Evolutionary conservation across 2,329 filamentous ascomycete species (phyloP).

Genomic region (Sporothrix phasma): DNA sequence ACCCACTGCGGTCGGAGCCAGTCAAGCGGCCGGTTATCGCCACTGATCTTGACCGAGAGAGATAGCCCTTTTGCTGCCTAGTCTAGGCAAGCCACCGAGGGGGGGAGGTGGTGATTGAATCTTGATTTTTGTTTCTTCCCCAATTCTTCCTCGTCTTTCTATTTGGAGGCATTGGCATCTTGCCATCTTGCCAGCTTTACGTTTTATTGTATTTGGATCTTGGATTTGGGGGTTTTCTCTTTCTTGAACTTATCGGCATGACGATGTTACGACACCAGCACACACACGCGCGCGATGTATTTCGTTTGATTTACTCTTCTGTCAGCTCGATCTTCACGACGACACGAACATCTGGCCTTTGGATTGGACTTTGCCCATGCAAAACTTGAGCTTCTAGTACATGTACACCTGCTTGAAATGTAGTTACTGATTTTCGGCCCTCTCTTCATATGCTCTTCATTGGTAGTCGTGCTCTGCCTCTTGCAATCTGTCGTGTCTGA

Average conservation of each 20-base stretch:
- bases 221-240: not conserved
- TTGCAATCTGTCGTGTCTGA: not conserved
- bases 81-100: not conserved
- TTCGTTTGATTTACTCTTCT: not conserved
- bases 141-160: not conserved
- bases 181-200: not conserved
- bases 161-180: not conserved
- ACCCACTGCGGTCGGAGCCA: conserved; percentile 32
- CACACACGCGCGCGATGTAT: not conserved
- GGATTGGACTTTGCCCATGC: not conserved
- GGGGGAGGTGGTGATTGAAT: not conserved
- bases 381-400: not conserved
- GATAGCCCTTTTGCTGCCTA: conserved; percentile 20
- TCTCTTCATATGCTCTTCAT: not conserved
- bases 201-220: no score
- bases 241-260: not conserved
- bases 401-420: not conserved
- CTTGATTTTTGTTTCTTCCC: not conserved
- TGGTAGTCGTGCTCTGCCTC: not conserved
- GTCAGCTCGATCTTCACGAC: not conserved
- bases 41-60: conserved; percentile 37
- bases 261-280: not conserved
- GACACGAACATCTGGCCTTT: not conserved
- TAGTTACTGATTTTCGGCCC: not conserved
- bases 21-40: conserved; percentile 41